Evolutionary conservation across 176 grass and related monocot species (phyloP).

Genomic region (Carex parvula): DNA sequence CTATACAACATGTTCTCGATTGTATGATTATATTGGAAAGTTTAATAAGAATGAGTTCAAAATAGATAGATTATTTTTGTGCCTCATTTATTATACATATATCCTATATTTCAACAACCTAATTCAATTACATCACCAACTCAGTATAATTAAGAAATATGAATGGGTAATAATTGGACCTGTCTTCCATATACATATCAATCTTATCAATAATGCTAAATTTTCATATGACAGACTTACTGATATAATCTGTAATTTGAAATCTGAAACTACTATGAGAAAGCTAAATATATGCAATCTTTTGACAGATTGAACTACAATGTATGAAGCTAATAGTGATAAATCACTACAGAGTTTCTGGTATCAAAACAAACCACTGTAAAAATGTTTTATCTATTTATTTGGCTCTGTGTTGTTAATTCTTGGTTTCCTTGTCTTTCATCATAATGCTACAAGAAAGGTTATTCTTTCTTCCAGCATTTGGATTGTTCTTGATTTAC

Average conservation of each 20-base stretch:
- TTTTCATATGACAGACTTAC: background rate
- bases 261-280: background rate
- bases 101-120: background rate
- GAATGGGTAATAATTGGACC: background rate
- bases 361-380: no score
- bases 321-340: no score
- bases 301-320: background rate
- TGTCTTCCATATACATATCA: background rate
- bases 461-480: background rate
- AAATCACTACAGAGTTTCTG: no score
- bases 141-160: background rate
- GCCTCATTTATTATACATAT: background rate
- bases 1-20: background rate
- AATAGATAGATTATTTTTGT: background rate
- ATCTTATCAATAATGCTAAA: background rate
- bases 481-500: background rate
- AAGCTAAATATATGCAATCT: background rate
- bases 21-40: background rate
- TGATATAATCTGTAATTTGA: background rate
- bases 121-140: background rate
- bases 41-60: background rate
- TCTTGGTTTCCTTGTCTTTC: no score
- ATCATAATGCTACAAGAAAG: background rate
- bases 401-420: no score
- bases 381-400: no score